Conservation (phyloP, 2,329 filamentous ascomycete genomes). For the Trichoderma arundinaceum region DNA sequence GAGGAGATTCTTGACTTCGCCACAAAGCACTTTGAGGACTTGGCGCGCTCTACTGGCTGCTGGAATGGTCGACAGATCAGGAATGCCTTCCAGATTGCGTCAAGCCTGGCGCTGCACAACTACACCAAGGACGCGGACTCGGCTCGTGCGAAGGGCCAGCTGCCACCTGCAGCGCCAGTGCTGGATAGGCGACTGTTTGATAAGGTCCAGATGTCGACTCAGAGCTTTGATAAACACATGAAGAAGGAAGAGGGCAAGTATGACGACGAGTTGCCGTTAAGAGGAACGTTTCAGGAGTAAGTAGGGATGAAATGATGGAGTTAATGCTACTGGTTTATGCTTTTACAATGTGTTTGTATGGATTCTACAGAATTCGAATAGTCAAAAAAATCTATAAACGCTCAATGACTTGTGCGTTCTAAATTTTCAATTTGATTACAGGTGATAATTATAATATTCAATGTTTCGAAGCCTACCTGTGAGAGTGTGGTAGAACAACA, state of each 20-base stretch:
- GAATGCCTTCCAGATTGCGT: slow-evolving; percentile 47
- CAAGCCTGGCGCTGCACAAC: slow-evolving; percentile 47
- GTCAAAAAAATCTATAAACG: background rate
- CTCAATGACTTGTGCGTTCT: background rate
- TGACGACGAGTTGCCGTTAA: slow-evolving; percentile 44
- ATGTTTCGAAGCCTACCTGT: too few species aligned
- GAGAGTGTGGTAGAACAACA: too few species aligned
- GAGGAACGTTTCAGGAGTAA: slow-evolving; percentile 44
- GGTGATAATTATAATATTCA: too few species aligned
- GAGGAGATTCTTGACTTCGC: slow-evolving; percentile 47
- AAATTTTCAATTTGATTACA: background rate
- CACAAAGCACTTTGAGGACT: slow-evolving; percentile 42
- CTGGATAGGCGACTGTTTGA: slow-evolving; percentile 48
- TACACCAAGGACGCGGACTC: slow-evolving; percentile 41
- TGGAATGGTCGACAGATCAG: slow-evolving; percentile 50
- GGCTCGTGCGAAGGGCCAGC: slow-evolving; percentile 43
- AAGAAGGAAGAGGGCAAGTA: slow-evolving; percentile 46
- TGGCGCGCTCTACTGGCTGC: slow-evolving; percentile 39
- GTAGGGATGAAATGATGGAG: background rate
- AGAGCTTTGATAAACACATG: slow-evolving; percentile 51
- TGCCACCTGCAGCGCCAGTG: slow-evolving; percentile 45
- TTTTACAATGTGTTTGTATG: background rate
- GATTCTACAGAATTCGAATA: background rate
- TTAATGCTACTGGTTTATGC: background rate
- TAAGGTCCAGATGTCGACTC: slow-evolving; percentile 52